Conservation (phyloP, 768 basidiomycete genomes). For the Pleurotus tuoliensis region DNA sequence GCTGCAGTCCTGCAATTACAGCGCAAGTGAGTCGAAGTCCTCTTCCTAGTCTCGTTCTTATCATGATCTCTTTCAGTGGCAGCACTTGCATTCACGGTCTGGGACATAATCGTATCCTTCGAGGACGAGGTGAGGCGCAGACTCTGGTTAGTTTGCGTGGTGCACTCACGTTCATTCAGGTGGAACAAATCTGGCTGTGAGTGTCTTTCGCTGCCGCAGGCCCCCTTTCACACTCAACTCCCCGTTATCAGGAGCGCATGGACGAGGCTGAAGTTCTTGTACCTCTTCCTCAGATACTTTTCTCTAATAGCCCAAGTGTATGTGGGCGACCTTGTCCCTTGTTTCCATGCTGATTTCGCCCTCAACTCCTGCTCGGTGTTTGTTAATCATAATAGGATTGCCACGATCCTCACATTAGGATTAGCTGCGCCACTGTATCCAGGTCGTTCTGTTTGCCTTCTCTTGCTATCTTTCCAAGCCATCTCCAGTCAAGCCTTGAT, state of each 20-base stretch:
- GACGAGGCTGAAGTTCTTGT: constrained; percentile 17
- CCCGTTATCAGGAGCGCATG: constrained; percentile 14
- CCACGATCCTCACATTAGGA: constrained; percentile 12
- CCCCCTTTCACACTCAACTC: not conserved
- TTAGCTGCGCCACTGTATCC: constrained; percentile 6
- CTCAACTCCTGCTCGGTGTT: no score
- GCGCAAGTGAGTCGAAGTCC: constrained; percentile 14
- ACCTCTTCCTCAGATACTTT: constrained; percentile 16
- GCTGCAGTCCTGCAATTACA: constrained; percentile 21
- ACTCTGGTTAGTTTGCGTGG: not conserved
- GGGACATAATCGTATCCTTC: constrained; percentile 14
- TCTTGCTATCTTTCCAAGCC: constrained; percentile 16
- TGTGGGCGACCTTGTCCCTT: not conserved
- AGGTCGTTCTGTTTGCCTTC: constrained; percentile 7
- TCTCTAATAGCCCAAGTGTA: constrained; percentile 16
- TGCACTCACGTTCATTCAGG: constrained; percentile 7
- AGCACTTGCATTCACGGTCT: constrained; percentile 19
- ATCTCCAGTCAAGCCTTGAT: constrained; percentile 16
- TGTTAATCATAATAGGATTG: constrained; percentile 8
- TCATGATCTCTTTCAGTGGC: constrained; percentile 13
- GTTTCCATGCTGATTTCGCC: no score
- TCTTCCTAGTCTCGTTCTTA: not conserved
- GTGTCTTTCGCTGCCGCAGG: not conserved
- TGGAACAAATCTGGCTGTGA: constrained; percentile 20
- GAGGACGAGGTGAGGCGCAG: constrained; percentile 16